Evolutionary conservation across 2,329 filamentous ascomycete genomes (phyloP), one percentile per base, ranked within the genome.

Genomic region (Cercospora janseana): DNA sequence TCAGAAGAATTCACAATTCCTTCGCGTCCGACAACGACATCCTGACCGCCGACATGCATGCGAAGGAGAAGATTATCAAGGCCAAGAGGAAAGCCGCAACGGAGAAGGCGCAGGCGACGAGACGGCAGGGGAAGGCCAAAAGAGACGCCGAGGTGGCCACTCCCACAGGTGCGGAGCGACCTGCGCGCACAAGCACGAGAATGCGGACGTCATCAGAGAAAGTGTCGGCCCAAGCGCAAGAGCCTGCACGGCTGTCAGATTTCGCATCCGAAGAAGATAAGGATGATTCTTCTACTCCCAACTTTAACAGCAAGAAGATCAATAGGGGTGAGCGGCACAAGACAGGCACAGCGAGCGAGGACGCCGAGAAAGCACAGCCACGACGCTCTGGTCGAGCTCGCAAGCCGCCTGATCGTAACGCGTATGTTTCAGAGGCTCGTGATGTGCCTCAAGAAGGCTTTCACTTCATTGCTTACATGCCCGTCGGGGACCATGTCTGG

Each of bases 391-490:
- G 44, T n/a, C 60, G 61, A 28, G 41, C 59, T 10, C 55, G 44
- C 24, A 62, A 54, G 26, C 50, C 52, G 18, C 46, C 53, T 15
- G 52, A 60, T 20, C 41, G 47, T 3, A 37, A 49, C 8, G 46
- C 29, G 29, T 70, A 72, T 26, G 70, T 69, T 26, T 74, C 74
- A 40, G 72, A 70, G 9, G 68, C 70, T n/a, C 66, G 70, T 4
- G 72, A 78, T 5, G 10, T 32, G 16, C 70, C 76, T 0, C 80
- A 87, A n/a, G 77, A 79, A 9, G 83, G 81, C 0, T 93, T 86
- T 64, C 92, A 97, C 65, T 97, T 93, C 68, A 86, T 95, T 56
- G 91, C 90, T 5, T 95, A 92, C 64, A 83, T 96, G 23, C 88
- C 88, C 2, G 79, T 83, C 10, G 76, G 79, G n/a, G 83, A 81